A percentile compares a stretch with the other conserved stretches of the same genome.
Evolutionary conservation across 2,329 filamentous ascomycete species (phyloP).

Genomic region (Fusarium mundagurra): DNA sequence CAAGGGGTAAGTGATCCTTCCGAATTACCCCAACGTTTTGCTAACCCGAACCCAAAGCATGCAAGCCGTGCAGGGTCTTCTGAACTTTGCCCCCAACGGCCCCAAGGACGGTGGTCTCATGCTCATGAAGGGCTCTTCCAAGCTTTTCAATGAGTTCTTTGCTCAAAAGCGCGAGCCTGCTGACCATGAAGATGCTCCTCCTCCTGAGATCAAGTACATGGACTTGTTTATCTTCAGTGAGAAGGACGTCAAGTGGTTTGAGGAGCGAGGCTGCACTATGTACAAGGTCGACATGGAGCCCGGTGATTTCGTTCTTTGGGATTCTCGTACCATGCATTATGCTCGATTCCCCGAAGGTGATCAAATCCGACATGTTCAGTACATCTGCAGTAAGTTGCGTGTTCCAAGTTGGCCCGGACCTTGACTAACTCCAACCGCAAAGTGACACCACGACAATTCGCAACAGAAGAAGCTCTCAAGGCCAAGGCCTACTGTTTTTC

Average conservation of each 20-base stretch:
- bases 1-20: constrained; percentile 41
- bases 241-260: constrained; percentile 50
- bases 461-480: constrained; percentile 9
- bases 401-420: background rate
- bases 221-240: constrained; percentile 48
- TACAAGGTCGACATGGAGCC: constrained; percentile 54
- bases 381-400: background rate
- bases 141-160: constrained; percentile 49
- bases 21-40: background rate
- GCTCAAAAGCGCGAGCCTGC: constrained; percentile 46
- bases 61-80: constrained; percentile 16
- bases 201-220: constrained; percentile 46
- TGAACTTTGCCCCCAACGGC: constrained; percentile 45
- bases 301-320: constrained; percentile 55
- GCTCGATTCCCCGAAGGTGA: constrained; percentile 50
- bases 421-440: background rate
- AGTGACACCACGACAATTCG: constrained; percentile 17
- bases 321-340: constrained; percentile 54
- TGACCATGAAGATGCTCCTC: constrained; percentile 46
- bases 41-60: background rate
- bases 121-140: constrained; percentile 43
- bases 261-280: constrained; percentile 46
- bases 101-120: constrained; percentile 49
- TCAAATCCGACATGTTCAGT: constrained; percentile 47
- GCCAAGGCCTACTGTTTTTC: background rate